Evolutionary conservation across 2,329 filamentous ascomycete genomes (phyloP).

Genomic region (Fusarium sp.): DNA sequence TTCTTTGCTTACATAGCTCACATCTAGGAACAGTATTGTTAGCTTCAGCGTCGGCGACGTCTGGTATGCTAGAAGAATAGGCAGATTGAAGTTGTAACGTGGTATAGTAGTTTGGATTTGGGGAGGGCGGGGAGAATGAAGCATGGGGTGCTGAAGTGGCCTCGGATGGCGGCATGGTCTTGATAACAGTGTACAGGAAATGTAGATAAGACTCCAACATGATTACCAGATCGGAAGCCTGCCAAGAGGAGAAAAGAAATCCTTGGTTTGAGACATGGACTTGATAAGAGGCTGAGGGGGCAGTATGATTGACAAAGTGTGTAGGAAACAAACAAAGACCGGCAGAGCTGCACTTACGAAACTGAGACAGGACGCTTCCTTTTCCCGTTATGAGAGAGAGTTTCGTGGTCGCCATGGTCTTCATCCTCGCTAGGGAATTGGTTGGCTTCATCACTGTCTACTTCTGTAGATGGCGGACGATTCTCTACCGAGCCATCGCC

Average conservation of each 20-base stretch:
- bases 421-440: slow-evolving; percentile 58
- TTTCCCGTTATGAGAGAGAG: slow-evolving; percentile 59
- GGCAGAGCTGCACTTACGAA: slow-evolving; percentile 60
- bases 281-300: slow-evolving; percentile 9
- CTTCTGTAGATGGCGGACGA: slow-evolving; percentile 54
- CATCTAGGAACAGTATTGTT: slow-evolving; percentile 65
- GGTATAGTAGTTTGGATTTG: slow-evolving; percentile 30
- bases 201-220: slow-evolving; percentile 43
- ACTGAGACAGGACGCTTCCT: slow-evolving; percentile 72
- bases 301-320: slow-evolving; percentile 16
- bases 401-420: slow-evolving; percentile 59
- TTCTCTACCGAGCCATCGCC: slow-evolving; percentile 50
- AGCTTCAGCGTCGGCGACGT: slow-evolving; percentile 51
- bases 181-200: slow-evolving; percentile 35
- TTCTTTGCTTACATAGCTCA: slow-evolving; percentile 84
- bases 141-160: slow-evolving; percentile 31
- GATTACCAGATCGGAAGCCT: slow-evolving; percentile 29
- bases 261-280: slow-evolving; percentile 19
- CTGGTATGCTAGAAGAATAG: slow-evolving; percentile 28
- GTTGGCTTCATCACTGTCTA: slow-evolving; percentile 62
- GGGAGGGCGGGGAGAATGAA: slow-evolving; percentile 33
- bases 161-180: slow-evolving; percentile 41
- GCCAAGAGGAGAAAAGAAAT: slow-evolving; percentile 10
- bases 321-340: slow-evolving; percentile 25
- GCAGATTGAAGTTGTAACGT: slow-evolving; percentile 29